Base-by-base conservation (phyloP, 176 grass and related monocot species). In the Secale cereale region DNA sequence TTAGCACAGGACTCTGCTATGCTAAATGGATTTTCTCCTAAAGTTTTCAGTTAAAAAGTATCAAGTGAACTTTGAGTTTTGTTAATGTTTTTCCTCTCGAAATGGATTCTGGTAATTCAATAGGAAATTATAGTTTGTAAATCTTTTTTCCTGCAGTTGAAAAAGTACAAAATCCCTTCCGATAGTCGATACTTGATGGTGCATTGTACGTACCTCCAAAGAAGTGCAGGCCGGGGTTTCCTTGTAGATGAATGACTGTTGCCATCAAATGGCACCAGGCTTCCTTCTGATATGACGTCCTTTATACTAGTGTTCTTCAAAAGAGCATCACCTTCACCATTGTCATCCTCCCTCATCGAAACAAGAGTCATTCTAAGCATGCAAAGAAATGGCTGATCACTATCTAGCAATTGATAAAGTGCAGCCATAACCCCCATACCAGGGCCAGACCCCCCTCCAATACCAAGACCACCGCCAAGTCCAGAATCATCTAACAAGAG, bases 321-420 rank as follows among this genome's bases (percentile, higher is more conserved):
- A 82, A 96, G 90, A 79, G 86, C 81, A 67, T 96, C 97, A 45
- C 88, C 79, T 83, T 94, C 91, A 74, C 93, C 90, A 68, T 86
- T 91, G 73, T 98, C 93, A 85, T 98, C 93, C 76, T 98, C 97
- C 87, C 97, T 94, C 97, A 98, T 92, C 14, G 93, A 95, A 91
- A 90, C 90, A 92, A 98, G 97, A 78, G 90, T 90, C 93, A 94
- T 91, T 77, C 97, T 85, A 22, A 98, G 91, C 97, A 98, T 98
- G 76, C 97, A 98, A 81, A 98, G 87, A 91, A 98, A 98, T 83
- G 97, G 97, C 66, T 98, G 97, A 61, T 98, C 97, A 13, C 97
- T 98, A 82, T 98, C 97, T 87, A 98, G 84, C 69, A 96, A 86
- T 84, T 96, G 97, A 87, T 96, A 96, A 35, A 98, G 91, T 85